Base-by-base conservation (phyloP, 2,329 filamentous ascomycete species). In the Monilinia fructigena region DNA sequence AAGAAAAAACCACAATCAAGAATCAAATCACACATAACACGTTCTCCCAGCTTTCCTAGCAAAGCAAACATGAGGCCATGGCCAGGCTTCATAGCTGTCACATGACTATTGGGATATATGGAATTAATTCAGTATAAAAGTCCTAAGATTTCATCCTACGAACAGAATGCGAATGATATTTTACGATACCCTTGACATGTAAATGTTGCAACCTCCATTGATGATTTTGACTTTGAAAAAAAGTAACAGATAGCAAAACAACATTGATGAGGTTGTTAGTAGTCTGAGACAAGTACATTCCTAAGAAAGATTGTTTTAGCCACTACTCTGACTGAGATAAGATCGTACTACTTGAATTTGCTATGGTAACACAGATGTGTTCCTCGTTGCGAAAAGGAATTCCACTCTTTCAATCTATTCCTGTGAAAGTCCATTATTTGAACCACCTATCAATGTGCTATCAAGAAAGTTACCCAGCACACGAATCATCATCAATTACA, bases 31-130 rank as follows among this genome's bases (percentile, higher is more conserved):
- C 91, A 83, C 85, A 97, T 92, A 68, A 94, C 87, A 31, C 82
- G 82, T 68, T 96, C 90, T 3, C 91, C 91, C 58, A 86, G 86
- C 68, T 83, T 83, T 0, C 94, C 95, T 14, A 98, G 79, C 5
- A 97, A 79, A 35, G 83, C 81, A 23, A 96, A 97, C 75, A 66
- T 89, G 84, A 16, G 88, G 86, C 95, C 95, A 99, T 50, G 89
- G 85, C 8, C 81, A 76, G 31, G 82, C 77, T 76, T 96, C 63
- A 99, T 80, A 7, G 82, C 80, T 38, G 85, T 80, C 18, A 91
- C 88, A 76, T 91, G 86, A 47, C 84, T 83, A 73, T 97, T 97
- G 0, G 85, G 84, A 70, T 87, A 85, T 10, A 83, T 79, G 14
- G 82, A 82, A 66, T 84, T 83, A 10, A 96, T 74, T 0, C 90